These are phyloP conservation scores for Boletellus sp. DNA, from an alignment of 1,284 basidiomycete genomes.

Conservation along the genomic window DNA sequence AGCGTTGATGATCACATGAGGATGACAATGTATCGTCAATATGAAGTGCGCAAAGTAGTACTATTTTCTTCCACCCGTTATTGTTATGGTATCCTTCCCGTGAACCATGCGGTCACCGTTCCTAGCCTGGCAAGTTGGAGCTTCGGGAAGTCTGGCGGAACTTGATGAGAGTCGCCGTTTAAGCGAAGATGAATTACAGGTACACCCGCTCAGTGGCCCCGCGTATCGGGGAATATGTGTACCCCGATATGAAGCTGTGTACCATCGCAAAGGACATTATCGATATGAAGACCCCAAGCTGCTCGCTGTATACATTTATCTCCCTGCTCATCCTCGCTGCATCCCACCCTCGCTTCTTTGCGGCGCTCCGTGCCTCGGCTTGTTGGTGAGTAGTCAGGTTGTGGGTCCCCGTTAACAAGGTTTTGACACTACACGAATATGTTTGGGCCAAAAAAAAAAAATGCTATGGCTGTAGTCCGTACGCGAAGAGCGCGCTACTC, in stretches of 20 bases:
- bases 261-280: slow-evolving; percentile 1
- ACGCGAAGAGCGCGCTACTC: slow-evolving; percentile 22
- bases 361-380: slow-evolving; percentile 10
- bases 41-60: slow-evolving; percentile 17
- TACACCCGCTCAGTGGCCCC: slow-evolving; percentile 5
- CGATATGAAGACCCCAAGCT: background rate
- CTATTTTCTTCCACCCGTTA: slow-evolving; percentile 21
- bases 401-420: slow-evolving; percentile 20
- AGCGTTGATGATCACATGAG: slow-evolving; percentile 8
- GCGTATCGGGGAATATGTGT: slow-evolving; percentile 26
- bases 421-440: slow-evolving; percentile 21
- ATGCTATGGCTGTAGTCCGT: slow-evolving; percentile 4
- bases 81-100: slow-evolving; percentile 14
- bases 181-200: slow-evolving; percentile 28
- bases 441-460: slow-evolving; percentile 19
- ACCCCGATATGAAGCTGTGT: slow-evolving; percentile 13
- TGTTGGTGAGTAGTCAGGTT: slow-evolving; percentile 16
- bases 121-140: slow-evolving; percentile 11
- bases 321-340: background rate
- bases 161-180: slow-evolving; percentile 19
- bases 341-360: slow-evolving; percentile 5
- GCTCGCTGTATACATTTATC: background rate
- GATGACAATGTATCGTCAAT: background rate
- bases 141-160: slow-evolving; percentile 22
- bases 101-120: slow-evolving; percentile 13